Evolutionary conservation across 495 filamentous ascomycete species (phyloP).

Genomic region (Neurospora sp.): DNA sequence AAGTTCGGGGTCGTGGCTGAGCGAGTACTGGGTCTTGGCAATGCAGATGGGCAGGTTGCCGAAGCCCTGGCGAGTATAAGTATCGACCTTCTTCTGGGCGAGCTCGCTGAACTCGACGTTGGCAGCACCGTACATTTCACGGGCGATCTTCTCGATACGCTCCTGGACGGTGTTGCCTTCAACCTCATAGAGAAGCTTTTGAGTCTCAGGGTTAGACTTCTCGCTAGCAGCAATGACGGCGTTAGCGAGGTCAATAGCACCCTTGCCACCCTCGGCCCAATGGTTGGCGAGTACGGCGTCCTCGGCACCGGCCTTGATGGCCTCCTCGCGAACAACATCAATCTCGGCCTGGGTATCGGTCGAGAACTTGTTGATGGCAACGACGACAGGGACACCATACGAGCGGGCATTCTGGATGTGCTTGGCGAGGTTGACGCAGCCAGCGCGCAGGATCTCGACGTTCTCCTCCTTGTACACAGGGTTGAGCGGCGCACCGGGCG

Average conservation of each 20-base stretch:
- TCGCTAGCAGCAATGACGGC: constrained; percentile 73
- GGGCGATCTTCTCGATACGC: constrained; percentile 84
- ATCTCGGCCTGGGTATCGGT: constrained; percentile 93
- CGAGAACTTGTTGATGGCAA: constrained; percentile 92
- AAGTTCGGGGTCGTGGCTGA: constrained; percentile 84
- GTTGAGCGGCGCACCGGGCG: constrained; percentile 68
- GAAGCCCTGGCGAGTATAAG: constrained; percentile 86
- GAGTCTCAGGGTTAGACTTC: constrained; percentile 62
- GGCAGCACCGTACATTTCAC: constrained; percentile 86
- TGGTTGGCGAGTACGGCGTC: constrained; percentile 92
- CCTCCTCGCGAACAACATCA: constrained; percentile 76
- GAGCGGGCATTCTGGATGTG: constrained; percentile 80
- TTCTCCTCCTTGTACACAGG: constrained; percentile 90
- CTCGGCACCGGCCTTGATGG: constrained; percentile 83
- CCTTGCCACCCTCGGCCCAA: constrained; percentile 92
- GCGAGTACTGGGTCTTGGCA: constrained; percentile 95
- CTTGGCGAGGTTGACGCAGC: constrained; percentile 89
- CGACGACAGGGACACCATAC: constrained; percentile 91
- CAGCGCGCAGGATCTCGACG: constrained; percentile 75
- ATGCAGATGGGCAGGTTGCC: constrained; percentile 89
- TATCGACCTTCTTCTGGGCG: constrained; percentile 91
- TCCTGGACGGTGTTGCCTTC: constrained; percentile 66
- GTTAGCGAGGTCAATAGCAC: constrained; percentile 82
- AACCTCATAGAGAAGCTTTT: constrained; percentile 76
- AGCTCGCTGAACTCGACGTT: constrained; percentile 89